Evolutionary conservation across 164 flowering plant species (phyloP), one percentile per base, ranked within the genome.

Genomic region (Brasenia schreberi): DNA sequence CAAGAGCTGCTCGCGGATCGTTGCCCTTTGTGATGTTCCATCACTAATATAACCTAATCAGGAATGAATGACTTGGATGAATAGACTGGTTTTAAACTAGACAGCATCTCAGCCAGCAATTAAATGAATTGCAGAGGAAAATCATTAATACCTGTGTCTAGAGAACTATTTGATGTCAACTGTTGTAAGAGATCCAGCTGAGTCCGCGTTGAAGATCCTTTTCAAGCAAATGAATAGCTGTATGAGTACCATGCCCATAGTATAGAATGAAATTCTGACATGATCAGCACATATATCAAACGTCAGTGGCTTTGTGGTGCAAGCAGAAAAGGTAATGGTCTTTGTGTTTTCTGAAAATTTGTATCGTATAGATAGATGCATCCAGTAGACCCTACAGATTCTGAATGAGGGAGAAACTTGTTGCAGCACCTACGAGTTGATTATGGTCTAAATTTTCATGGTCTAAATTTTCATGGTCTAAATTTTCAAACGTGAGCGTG

Each of bases 131-230:
- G 53, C 53, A 45, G 1, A 45, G 14, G 53, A 12, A 45, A 23
- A 23, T 23, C 27, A 23, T 23, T 45, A 12, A 45, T 45, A 45
- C 53, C 53, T 4, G 53, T 45, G 49, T 39, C 53, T 5, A 81
- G 43, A 42, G 92, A 69, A 65, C 81, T 73, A 19, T 78, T 75
- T 65, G 91, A 82, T 52, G 86, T 87, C 63, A 92, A 82, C 71
- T 87, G 96, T 33, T 84, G 87, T 82, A 92, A 75, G 67, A 89
- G 89, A 78, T 85, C 87, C 61, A 92, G 73, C 72, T 86, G 97
- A 11, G 88, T 43, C 16, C 87, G 87, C 4, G 90, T 68, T 62
- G 97, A 86, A 65, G 96, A 81, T 5, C 66, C 69, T 70, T 49
- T 39, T n/a, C 9, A 62, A 60, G 14, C 53, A 45, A 45, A 45